Evolutionary conservation across 768 basidiomycete species (phyloP), one percentile per base, ranked within the genome.

Genomic region (Scleroderma bovista): DNA sequence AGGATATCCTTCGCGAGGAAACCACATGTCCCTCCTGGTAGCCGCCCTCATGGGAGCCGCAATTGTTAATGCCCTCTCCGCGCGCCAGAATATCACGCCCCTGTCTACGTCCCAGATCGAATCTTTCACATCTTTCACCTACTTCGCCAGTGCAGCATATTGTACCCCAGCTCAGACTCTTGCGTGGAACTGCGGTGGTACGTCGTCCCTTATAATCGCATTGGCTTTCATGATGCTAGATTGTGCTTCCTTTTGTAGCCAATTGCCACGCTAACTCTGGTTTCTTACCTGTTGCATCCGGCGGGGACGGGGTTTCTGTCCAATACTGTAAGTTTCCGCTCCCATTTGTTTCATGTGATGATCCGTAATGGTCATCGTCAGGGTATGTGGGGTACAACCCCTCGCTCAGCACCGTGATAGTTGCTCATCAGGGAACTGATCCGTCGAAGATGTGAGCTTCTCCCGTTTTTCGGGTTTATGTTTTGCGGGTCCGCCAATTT

Each of bases 121-220:
- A 5, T 43, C 63, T 9, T 79, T 71, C 64, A 71, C 57, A 38
- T 72, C 77, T 2, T 79, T 69, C 63, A 70, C 73, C 6, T 67
- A 60, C 51, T 78, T 73, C 54, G 75, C 79, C 1, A 69, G 71
- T 38, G 65, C 75, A 4, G 76, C 68, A 6, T 74, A 75, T 56
- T 80, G 79, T 50, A 34, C 58, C 17, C 65, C 75, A 3, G 56
- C 69, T 11, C 36, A 58, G 23, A 74, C 71, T 17, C 51, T 70
- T 37, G 63, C 64, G 11, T 79, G 77, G 75, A 67, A 66, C 29
- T 80, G 78, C 62, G 79, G 78, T 58, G 56, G 76, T 74, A 50
- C 54, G 67, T 61, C 46, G 24, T 46, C 31, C 7, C 32, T 2
- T 23, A 22, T 13, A 13, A 13, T 17, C 23, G 11, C 12, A 31